Evolutionary conservation across 1,139 yeast genomes (phyloP), one percentile per base, ranked within the genome.

Genomic region (Geotrichum bryndzae): DNA sequence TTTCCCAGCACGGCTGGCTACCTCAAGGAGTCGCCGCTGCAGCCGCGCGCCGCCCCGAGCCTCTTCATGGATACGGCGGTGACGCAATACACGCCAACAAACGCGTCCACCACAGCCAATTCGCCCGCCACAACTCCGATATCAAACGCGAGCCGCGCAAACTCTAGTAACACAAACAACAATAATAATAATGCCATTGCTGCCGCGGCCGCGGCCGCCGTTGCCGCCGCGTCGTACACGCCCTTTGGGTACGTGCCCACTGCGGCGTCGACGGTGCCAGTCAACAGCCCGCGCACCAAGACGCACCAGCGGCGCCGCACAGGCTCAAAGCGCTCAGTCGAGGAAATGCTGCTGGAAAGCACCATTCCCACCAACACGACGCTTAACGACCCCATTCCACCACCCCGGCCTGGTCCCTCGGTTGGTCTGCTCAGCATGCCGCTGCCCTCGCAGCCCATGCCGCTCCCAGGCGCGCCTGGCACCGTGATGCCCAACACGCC

Each of bases 261-360:
- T 3, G 60, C 61, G 13, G 69, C 70, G 5, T 64, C 71, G 1
- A 64, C 67, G 7, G 66, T 61, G 4, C 71, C 68, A 0, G 68
- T 67, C 6, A 64, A 64, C 53, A 59, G 60, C 48, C 61, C 62
- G 22, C 48, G 57, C 38, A 54, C 64, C 46, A 57, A 63, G 53
- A 61, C 63, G 27, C 64, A 61, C 15, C 62, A 70, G 33, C 59
- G 73, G 46, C 61, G 73, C 48, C 63, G 69, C 15, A 70, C 72
- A 11, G 68, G 70, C 45, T 68, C 72, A 3, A 71, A 71, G 56
- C 66, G 73, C 25, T 68, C 73, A 7, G 57, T 71, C 23, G 74
- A 71, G 54, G 74, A 71, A 41, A 67, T 68, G 65, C 68, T 71
- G 46, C 54, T 69, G 35, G 72, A 68, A 45, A 65, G 71, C 27